These are phyloP conservation scores for Penicillium bialowiezense DNA, from an alignment of 495 filamentous ascomycete species.

Conservation along the genomic window DNA sequence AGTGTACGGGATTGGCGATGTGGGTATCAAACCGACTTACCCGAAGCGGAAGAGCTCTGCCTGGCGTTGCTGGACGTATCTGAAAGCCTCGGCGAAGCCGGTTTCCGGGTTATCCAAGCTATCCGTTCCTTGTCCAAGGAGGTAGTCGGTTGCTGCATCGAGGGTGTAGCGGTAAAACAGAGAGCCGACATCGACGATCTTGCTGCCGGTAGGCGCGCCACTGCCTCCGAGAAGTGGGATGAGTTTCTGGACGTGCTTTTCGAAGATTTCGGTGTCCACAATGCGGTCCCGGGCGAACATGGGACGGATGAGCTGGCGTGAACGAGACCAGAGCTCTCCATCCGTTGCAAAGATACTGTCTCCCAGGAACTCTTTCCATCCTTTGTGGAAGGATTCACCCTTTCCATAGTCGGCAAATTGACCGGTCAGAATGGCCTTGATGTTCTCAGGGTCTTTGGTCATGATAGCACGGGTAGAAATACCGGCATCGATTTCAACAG, in stretches of 20 bases:
- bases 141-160: constrained; percentile 79
- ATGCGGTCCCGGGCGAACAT: constrained; percentile 83
- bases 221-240: constrained; percentile 57
- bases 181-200: constrained; percentile 62
- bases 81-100: constrained; percentile 71
- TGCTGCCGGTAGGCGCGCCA: constrained; percentile 37
- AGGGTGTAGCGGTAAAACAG: constrained; percentile 80
- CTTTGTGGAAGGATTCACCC: constrained; percentile 63
- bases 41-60: constrained; percentile 55
- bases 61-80: constrained; percentile 68
- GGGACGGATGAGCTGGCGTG: constrained; percentile 73
- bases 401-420: constrained; percentile 70
- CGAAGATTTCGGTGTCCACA: constrained; percentile 75
- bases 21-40: constrained; percentile 25
- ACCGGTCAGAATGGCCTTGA: constrained; percentile 78
- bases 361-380: constrained; percentile 73
- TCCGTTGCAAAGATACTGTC: constrained; percentile 81
- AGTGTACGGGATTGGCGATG: background rate
- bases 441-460: constrained; percentile 63
- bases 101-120: constrained; percentile 57
- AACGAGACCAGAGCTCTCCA: constrained; percentile 68
- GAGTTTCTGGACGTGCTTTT: constrained; percentile 68
- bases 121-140: constrained; percentile 74
- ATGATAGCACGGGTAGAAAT: constrained; percentile 56
- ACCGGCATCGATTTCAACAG: constrained; percentile 57